phyloP scores from a whole-genome alignment of 169 alveolate genomes.

The Eimeria mitis region DNA sequence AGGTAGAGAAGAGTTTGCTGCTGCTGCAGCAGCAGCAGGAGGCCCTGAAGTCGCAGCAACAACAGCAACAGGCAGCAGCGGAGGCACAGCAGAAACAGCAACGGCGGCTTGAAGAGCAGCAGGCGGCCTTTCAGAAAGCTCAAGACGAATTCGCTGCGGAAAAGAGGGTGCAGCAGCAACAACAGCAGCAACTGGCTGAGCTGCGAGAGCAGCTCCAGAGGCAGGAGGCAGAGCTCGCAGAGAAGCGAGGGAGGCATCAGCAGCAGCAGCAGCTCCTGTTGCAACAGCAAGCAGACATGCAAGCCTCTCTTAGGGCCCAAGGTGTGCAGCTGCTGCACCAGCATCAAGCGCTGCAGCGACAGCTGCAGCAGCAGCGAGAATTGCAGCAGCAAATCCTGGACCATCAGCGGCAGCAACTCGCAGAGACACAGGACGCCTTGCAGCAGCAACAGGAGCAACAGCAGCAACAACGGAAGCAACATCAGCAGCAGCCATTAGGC shows the following conservation, averaged over 20 bases:
- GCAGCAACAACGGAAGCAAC: slow-evolving; percentile 28
- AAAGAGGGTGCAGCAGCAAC: slow-evolving; percentile 10
- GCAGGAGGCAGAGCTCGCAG: slow-evolving; percentile 12
- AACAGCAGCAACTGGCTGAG: not conserved
- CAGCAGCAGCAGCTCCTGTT: slow-evolving; percentile 24
- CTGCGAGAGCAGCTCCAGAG: not conserved
- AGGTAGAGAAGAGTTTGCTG: not conserved
- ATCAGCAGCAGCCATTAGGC: not conserved
- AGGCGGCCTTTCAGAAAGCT: slow-evolving; percentile 9
- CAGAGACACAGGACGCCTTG: slow-evolving; percentile 24
- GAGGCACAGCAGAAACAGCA: slow-evolving; percentile 42
- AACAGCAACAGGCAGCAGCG: slow-evolving; percentile 42
- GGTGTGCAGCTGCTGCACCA: slow-evolving; percentile 49
- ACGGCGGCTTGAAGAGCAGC: not conserved
- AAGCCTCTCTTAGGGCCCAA: slow-evolving; percentile 29
- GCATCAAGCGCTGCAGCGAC: slow-evolving; percentile 43
- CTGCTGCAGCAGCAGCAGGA: slow-evolving; percentile 34
- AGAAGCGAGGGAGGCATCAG: slow-evolving; percentile 11
- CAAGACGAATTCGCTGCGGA: slow-evolving; percentile 8
- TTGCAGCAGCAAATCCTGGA: slow-evolving; percentile 47
- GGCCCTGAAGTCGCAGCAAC: slow-evolving; percentile 8
- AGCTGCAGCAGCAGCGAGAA: slow-evolving; percentile 37
- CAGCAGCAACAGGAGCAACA: slow-evolving; percentile 30
- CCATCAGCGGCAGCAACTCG: slow-evolving; percentile 15
- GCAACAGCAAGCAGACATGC: slow-evolving; percentile 29